Conservation (phyloP, 768 basidiomycete genomes). For the Roridomyces roridus region DNA sequence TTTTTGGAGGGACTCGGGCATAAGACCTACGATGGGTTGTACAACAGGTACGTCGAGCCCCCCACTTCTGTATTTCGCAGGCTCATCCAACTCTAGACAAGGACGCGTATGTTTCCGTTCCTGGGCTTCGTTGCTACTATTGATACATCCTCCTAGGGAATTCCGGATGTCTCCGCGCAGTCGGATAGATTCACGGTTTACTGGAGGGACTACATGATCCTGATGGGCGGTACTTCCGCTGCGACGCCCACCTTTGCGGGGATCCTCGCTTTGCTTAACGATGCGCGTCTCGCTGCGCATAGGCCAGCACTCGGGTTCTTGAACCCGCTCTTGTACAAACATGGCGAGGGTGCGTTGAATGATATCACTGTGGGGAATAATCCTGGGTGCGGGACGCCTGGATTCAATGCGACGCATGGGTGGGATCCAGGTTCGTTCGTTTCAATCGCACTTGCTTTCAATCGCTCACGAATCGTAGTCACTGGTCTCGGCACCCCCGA, state of each 20-base stretch:
- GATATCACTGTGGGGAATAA: conserved; percentile 67
- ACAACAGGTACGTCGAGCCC: conserved; percentile 54
- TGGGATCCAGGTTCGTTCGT: conserved; percentile 62
- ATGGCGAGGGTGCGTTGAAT: conserved; percentile 48
- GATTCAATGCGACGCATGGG: conserved; percentile 65
- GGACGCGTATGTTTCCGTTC: conserved; percentile 51
- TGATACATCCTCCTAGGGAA: conserved; percentile 41
- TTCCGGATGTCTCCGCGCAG: conserved; percentile 75
- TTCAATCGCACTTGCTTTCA: no score
- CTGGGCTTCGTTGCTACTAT: neutral
- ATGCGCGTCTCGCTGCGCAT: conserved; percentile 54
- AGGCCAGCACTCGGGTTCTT: conserved; percentile 64
- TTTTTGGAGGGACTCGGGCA: conserved; percentile 54
- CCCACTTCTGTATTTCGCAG: neutral
- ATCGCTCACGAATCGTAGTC: neutral
- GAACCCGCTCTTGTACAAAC: conserved; percentile 66
- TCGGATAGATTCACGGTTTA: conserved; percentile 54
- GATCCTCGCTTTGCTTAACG: conserved; percentile 69
- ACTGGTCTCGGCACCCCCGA: conserved; percentile 7
- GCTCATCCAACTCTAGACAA: conserved; percentile 33
- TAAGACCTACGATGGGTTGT: conserved; percentile 62
- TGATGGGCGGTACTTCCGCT: conserved; percentile 69
- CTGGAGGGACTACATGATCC: conserved; percentile 41
- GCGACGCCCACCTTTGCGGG: conserved; percentile 69
- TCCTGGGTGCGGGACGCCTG: conserved; percentile 64